Evolutionary conservation across 495 filamentous ascomycete genomes (phyloP).

Genomic region (Tuber microsphaerosporum): DNA sequence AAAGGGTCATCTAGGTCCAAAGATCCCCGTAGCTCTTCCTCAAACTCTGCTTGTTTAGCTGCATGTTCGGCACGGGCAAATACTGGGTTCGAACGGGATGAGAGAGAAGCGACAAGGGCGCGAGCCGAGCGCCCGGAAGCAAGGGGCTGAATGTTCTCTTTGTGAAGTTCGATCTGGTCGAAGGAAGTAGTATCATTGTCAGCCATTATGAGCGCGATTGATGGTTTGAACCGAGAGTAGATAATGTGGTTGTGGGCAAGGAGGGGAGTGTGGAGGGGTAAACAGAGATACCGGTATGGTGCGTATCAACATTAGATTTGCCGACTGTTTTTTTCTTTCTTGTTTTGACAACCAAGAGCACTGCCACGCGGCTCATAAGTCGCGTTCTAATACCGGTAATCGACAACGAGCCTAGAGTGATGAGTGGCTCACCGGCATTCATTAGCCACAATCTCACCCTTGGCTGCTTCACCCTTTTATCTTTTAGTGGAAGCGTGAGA

Average conservation of each 20-base stretch:
- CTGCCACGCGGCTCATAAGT: not conserved
- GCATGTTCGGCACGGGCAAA: constrained; percentile 61
- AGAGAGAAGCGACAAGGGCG: constrained; percentile 60
- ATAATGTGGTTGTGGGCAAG: not conserved
- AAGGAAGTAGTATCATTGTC: constrained; percentile 59
- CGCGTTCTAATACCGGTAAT: not conserved
- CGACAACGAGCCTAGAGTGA: not conserved
- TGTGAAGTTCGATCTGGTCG: constrained; percentile 89
- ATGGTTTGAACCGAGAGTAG: not conserved
- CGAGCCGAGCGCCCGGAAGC: constrained; percentile 85
- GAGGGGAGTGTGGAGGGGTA: not conserved
- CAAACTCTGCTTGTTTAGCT: constrained; percentile 74
- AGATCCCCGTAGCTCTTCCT: constrained; percentile 68
- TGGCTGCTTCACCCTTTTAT: not conserved
- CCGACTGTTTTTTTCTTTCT: not conserved
- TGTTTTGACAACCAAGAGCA: not conserved
- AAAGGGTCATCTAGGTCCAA: constrained; percentile 89
- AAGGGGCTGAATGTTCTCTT: constrained; percentile 93
- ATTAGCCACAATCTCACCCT: not conserved
- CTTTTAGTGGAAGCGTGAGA: not conserved
- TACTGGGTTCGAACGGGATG: constrained; percentile 53
- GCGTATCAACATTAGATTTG: not conserved
- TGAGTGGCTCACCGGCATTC: not conserved
- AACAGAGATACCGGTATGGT: not conserved
- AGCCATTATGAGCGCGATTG: constrained; percentile 24